phyloP scores from a whole-genome alignment of 306 rosid species.

The Quercus robur region DNA sequence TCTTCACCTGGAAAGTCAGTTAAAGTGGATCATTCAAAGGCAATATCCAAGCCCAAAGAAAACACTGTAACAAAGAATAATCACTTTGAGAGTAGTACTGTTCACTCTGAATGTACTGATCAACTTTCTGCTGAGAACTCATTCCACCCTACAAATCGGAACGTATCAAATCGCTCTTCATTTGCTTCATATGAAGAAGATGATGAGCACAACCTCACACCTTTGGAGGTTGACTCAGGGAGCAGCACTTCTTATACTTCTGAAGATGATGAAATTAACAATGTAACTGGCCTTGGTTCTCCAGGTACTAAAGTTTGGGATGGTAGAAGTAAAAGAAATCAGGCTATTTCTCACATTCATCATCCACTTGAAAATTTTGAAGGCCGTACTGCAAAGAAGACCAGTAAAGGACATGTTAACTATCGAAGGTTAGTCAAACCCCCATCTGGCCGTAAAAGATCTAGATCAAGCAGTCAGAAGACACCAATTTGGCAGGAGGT shows the following conservation, averaged over 20 bases:
- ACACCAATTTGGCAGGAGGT: slow-evolving; percentile 77
- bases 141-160: slow-evolving; percentile 29
- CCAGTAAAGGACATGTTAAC: slow-evolving; percentile 48
- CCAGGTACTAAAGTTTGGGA: slow-evolving; percentile 98
- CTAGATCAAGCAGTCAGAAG: slow-evolving; percentile 49
- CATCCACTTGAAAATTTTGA: slow-evolving; percentile 90
- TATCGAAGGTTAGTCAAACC: slow-evolving; percentile 43
- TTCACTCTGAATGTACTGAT: slow-evolving; percentile 36
- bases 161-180: slow-evolving; percentile 31
- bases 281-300: slow-evolving; percentile 84
- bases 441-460: slow-evolving; percentile 64
- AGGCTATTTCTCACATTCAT: slow-evolving; percentile 66
- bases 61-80: slow-evolving; percentile 35
- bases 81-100: slow-evolving; percentile 36
- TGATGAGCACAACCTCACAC: slow-evolving; percentile 37
- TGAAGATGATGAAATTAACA: slow-evolving; percentile 69
- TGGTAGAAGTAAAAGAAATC: slow-evolving; percentile 77
- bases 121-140: slow-evolving; percentile 30
- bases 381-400: slow-evolving; percentile 48
- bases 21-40: slow-evolving; percentile 36
- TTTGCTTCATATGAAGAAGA: slow-evolving; percentile 39
- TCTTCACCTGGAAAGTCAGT: slow-evolving; percentile 40
- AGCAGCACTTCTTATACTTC: slow-evolving; percentile 76
- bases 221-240: slow-evolving; percentile 52
- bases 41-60: slow-evolving; percentile 39